Conservation (phyloP, 805 yeast species). For the Cyberlindnera xishuangbannaensis region DNA sequence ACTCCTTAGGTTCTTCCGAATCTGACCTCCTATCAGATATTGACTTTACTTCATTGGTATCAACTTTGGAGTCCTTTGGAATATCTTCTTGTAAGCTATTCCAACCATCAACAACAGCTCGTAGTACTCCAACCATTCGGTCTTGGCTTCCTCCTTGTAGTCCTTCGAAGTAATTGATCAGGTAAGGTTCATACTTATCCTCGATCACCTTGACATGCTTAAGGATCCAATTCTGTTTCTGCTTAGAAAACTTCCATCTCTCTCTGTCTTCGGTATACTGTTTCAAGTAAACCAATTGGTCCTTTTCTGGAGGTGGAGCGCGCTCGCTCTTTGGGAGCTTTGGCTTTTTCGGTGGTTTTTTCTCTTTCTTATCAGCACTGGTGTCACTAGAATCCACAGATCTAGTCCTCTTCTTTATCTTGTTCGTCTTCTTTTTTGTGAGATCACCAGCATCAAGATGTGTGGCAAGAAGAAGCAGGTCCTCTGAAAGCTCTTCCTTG, state of each 20-base stretch:
- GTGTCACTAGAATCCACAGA: conserved; percentile 13
- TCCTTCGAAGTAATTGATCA: conserved; percentile 49
- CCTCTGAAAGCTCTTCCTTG: conserved; percentile 38
- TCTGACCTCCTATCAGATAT: no score
- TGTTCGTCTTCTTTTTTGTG: conserved; percentile 38
- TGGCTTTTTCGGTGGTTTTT: conserved; percentile 63
- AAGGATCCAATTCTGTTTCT: conserved; percentile 81
- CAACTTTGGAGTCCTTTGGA: no score
- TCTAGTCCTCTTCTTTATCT: conserved; percentile 26
- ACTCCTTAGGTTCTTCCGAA: conserved; percentile 1
- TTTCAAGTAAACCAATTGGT: conserved; percentile 61
- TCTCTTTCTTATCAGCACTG: no score
- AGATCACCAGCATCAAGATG: conserved; percentile 40
- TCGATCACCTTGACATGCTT: conserved; percentile 53
- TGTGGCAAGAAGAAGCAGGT: conserved; percentile 38
- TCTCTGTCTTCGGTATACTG: conserved; percentile 50
- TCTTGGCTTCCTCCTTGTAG: conserved; percentile 67
- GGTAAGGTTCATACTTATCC: conserved; percentile 42
- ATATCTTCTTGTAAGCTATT: conserved; percentile 30
- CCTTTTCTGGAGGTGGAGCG: conserved; percentile 69
- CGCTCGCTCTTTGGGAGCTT: conserved; percentile 67
- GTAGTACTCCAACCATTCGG: conserved; percentile 47
- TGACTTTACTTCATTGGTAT: no score
- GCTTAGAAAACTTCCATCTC: conserved; percentile 81
- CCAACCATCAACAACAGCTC: conserved; percentile 47